Evolutionary conservation across 768 basidiomycete genomes (phyloP), one percentile per base, ranked within the genome.

Genomic region (Lactarius trivialis): DNA sequence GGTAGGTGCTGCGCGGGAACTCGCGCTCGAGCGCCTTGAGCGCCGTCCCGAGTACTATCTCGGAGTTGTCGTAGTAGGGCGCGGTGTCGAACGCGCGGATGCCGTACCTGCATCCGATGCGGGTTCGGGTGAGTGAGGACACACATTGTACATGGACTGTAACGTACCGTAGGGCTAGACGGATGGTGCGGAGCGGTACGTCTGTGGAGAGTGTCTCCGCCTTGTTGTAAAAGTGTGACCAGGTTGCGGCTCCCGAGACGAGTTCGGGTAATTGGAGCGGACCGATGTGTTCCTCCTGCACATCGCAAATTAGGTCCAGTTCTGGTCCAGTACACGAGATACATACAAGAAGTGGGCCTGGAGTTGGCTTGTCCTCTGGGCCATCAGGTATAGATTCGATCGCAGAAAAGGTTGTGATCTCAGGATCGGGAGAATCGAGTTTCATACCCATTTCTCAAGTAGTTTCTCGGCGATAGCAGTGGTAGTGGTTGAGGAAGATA

Each of bases 21-120:
- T 90, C 88, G 52, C 72, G 72, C 55, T 77, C 75, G 28, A 95
- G 73, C 0, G 80, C 75, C 55, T 82, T 72, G 36, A 91, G 75
- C 19, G 82, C 82, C 57, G 81, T 81, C 39, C 93, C 89, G 49
- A 92, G 75, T 0, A 93, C 77, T 65, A 85, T 79, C 73, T 94
- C 92, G 0, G 91, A 91, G 5, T 82, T 80, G 12, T 88, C 89
- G 69, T 94, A 94, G 70, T 83, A 90, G 7, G 85, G 81, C 14
- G 90, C 81, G 3, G 92, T 94, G 72, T 95, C 92, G 69, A 95
- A 89, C 0, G 87, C 86, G 36, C 73, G 74, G 59, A 94, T 85
- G 30, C 91, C 92, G 74, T 91, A 93, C 45, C 92, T 92, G 60
- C 45, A 39, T 41, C 43, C 8, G n/a, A n/a, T n/a, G n/a, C n/a